Base-by-base conservation (phyloP, 2,329 filamentous ascomycete genomes). In the Neurospora sp. region DNA sequence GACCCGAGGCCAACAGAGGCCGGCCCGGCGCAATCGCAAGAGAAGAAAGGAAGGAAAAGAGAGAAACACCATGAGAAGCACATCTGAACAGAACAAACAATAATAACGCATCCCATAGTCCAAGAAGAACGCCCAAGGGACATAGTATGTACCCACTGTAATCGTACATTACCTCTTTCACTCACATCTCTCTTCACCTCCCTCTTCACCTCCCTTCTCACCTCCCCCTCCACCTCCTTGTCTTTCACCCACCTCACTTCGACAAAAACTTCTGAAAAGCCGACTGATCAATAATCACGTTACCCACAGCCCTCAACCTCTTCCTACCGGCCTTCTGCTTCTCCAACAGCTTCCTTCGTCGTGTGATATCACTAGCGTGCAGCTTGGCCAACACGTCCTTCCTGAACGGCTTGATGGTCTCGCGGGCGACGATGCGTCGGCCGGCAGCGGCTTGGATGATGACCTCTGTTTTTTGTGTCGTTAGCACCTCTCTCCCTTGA, bases 271-370 rank as follows among this genome's bases (percentile, higher is more conserved):
- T 92, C 80, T 99, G 96, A 78, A 98, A 99, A 3, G 94, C 93
- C 74, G 93, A 91, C 76, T 97, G 93, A 72, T 98, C 94, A 79
- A 99, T 98, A n/a, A 93, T 87, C 0, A 99, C 94, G 77, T 97
- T 97, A 0, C 96, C 92, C 5, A 94, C 90, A 0, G 91, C 87
- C 71, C 92, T 88, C 71, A 99, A 81, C 80, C 91, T 91, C 87
- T 97, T 97, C 69, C 93, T 86, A 0, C 96, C 96, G 74, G 94
- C 94, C 82, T 99, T 99, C 81, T 99, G 96, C 84, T 95, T 97
- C 82, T 98, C 95, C 11, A 99, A 81, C 74, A 99, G 80, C 81
- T 99, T 99, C 76, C 89, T 87, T 43, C 94, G 87, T 70, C 96
- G 84, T 3, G 89, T 88, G 17, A 97, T 87, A 81, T 99, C 96